A percentile compares a stretch with the other conserved stretches of the same genome.
These are phyloP conservation scores for Euphorbia tirucalli DNA, from an alignment of 345 rosid genomes.

Conservation along the genomic window DNA sequence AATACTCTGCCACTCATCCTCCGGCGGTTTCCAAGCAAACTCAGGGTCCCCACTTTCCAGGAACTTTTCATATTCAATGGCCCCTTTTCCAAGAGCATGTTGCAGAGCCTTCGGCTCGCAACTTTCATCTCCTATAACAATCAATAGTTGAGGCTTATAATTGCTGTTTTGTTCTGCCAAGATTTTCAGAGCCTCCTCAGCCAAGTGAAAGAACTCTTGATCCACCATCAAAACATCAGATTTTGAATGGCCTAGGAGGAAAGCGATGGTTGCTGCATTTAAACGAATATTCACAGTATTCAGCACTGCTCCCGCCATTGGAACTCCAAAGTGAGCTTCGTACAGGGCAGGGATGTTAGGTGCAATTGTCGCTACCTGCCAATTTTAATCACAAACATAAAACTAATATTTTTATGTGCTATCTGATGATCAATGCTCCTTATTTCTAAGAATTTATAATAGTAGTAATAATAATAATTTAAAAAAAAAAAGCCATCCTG, in stretches of 20 bases:
- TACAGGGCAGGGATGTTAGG: constrained; percentile 81
- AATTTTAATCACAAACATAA: background rate
- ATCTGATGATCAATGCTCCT: background rate
- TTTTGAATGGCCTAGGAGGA: constrained; percentile 80
- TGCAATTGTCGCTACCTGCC: constrained; percentile 78
- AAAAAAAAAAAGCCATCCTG: too few species aligned
- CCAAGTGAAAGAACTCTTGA: constrained; percentile 70
- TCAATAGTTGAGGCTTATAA: constrained; percentile 53
- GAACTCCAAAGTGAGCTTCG: constrained; percentile 92
- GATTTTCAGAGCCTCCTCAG: constrained; percentile 68
- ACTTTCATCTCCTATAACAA: constrained; percentile 71
- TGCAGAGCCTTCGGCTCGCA: constrained; percentile 53
- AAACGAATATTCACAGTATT: constrained; percentile 75
- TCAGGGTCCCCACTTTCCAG: constrained; percentile 72
- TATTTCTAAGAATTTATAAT: too few species aligned
- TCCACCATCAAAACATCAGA: constrained; percentile 68
- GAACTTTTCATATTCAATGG: constrained; percentile 69
- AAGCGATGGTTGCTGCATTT: constrained; percentile 66
- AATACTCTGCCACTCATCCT: constrained; percentile 96
- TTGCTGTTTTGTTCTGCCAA: constrained; percentile 40
- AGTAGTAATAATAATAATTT: too few species aligned
- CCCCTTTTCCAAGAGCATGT: constrained; percentile 65
- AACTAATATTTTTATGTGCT: background rate
- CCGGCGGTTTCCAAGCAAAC: constrained; percentile 78
- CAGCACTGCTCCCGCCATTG: constrained; percentile 90